A percentile compares a stretch with the other conserved stretches of the same genome.
These are phyloP conservation scores for Saccharomyces hybrid DNA, from an alignment of 1,139 yeast species.

Conservation along the genomic window DNA sequence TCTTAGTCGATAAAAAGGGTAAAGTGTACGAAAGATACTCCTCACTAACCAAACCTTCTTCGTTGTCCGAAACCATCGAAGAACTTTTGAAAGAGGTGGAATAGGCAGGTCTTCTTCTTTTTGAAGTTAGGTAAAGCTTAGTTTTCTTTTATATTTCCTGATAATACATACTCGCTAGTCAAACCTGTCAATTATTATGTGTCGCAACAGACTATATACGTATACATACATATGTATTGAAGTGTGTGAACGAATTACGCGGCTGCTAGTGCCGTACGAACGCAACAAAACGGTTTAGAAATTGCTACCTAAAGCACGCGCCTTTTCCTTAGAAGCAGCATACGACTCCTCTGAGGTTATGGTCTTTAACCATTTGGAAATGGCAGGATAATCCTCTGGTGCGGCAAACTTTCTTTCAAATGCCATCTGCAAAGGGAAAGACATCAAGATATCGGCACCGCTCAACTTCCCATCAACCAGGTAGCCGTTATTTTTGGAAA, in stretches of 20 bases:
- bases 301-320: not conserved
- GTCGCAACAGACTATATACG: not conserved
- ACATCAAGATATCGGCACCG: slow-evolving; percentile 52
- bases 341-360: slow-evolving; percentile 11
- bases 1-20: slow-evolving; percentile 54
- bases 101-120: not conserved
- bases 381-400: slow-evolving; percentile 16
- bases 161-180: not conserved
- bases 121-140: not conserved
- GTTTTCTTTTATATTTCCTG: not conserved
- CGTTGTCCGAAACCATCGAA: slow-evolving; percentile 42
- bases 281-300: not conserved
- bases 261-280: not conserved
- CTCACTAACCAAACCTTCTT: slow-evolving; percentile 58
- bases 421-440: slow-evolving; percentile 36
- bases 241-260: not conserved
- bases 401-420: slow-evolving; percentile 13
- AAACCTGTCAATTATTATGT: not conserved
- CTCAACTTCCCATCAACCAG: slow-evolving; percentile 51
- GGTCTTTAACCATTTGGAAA: slow-evolving; percentile 15
- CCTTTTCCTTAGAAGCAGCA: slow-evolving; percentile 8
- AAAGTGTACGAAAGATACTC: slow-evolving; percentile 56
- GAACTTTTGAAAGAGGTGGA: slow-evolving; percentile 32
- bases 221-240: not conserved
- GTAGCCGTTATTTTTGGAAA: slow-evolving; percentile 39